Conservation (phyloP, 768 basidiomycete species). For the Mycena latifolia region DNA sequence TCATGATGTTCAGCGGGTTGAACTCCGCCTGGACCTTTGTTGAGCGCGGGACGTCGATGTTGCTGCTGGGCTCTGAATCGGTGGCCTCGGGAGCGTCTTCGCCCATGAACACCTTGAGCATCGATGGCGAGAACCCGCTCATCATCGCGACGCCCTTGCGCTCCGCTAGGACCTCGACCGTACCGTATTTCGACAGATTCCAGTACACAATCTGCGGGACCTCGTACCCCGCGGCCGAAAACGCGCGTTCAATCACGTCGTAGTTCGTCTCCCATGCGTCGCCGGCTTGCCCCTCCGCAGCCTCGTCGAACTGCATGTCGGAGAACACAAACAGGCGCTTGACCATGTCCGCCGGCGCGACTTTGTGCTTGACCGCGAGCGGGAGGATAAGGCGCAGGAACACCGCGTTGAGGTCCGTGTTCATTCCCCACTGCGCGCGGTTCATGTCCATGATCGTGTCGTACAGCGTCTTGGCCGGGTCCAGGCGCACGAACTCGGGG, state of each 20-base stretch:
- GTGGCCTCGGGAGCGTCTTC: conserved; percentile 48
- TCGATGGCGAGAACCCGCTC: conserved; percentile 77
- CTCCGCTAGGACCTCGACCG: conserved; percentile 64
- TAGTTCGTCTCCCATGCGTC: conserved; percentile 83
- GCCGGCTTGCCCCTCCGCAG: no score
- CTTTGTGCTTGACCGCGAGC: conserved; percentile 64
- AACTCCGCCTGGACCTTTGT: conserved; percentile 47
- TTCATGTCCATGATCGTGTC: conserved; percentile 54
- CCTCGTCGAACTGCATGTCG: conserved; percentile 81
- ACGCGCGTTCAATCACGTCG: conserved; percentile 66
- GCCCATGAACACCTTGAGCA: conserved; percentile 82
- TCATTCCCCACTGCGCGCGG: conserved; percentile 60
- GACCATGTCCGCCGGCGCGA: conserved; percentile 52
- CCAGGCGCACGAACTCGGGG: conserved; percentile 65
- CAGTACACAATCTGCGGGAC: conserved; percentile 82
- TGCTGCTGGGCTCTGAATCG: conserved; percentile 48
- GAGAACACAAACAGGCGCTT: conserved; percentile 59
- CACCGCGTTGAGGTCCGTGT: conserved; percentile 73
- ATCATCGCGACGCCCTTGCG: conserved; percentile 75
- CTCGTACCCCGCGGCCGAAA: conserved; percentile 73
- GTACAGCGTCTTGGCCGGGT: conserved; percentile 53
- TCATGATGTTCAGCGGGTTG: conserved; percentile 59
- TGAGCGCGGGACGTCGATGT: conserved; percentile 30
- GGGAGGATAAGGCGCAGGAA: conserved; percentile 74
- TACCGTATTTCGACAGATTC: conserved; percentile 59